phyloP scores from a whole-genome alignment of 495 filamentous ascomycete species.

The Penicillium taxi region DNA sequence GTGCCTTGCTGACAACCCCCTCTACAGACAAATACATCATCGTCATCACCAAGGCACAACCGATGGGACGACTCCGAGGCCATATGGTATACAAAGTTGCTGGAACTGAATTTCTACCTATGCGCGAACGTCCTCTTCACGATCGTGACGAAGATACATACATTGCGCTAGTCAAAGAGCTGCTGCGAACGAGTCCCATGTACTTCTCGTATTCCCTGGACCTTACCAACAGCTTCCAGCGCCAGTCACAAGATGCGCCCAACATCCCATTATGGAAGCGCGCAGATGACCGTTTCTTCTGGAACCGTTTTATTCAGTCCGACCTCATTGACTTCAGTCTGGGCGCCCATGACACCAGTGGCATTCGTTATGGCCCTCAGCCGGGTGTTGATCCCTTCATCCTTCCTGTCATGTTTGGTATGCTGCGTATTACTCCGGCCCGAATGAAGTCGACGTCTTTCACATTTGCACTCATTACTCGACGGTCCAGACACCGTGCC shows the following conservation, averaged over 20 bases:
- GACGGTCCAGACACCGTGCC: constrained; percentile 74
- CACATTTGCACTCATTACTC: constrained; percentile 79
- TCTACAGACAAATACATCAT: constrained; percentile 88
- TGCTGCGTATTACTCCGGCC: constrained; percentile 78
- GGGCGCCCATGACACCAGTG: constrained; percentile 33
- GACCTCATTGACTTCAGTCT: constrained; percentile 82
- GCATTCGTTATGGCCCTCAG: constrained; percentile 55
- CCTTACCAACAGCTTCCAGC: constrained; percentile 89
- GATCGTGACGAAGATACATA: constrained; percentile 92
- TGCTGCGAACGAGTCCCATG: constrained; percentile 79
- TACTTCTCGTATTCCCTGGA: constrained; percentile 98
- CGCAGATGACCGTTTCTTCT: constrained; percentile 96
- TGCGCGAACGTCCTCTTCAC: constrained; percentile 83
- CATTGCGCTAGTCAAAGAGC: constrained; percentile 64
- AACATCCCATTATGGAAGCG: constrained; percentile 76
- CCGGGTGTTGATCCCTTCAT: constrained; percentile 85
- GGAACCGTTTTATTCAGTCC: constrained; percentile 87
- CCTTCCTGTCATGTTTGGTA: constrained; percentile 87
- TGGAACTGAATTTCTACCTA: constrained; percentile 85
- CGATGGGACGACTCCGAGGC: constrained; percentile 81
- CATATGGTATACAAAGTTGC: constrained; percentile 90
- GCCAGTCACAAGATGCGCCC: constrained; percentile 66
- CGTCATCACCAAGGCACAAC: constrained; percentile 87
- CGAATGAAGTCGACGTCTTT: constrained; percentile 71
- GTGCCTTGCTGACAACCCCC: too few relatives aligned